Conservation (phyloP, 768 basidiomycete species). For the Lenzites betulinus region DNA sequence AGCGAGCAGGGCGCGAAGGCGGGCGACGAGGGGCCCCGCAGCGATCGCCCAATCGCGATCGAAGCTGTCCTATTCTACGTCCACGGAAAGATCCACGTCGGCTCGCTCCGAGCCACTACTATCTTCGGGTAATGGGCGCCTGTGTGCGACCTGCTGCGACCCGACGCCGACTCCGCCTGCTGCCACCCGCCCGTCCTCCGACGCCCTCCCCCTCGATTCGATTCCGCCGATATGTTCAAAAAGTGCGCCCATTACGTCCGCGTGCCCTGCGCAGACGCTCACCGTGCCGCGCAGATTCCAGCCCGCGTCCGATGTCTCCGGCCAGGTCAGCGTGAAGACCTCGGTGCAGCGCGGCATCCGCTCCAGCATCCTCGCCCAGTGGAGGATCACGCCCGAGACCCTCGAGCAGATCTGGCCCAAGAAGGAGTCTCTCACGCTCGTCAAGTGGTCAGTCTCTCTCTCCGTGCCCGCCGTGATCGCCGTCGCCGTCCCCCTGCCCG, state of each 20-base stretch:
- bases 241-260: constrained; percentile 46
- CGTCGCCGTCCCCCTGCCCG: too few relatives aligned
- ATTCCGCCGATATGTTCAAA: constrained; percentile 62
- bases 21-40: too few relatives aligned
- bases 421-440: constrained; percentile 91
- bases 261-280: neutral
- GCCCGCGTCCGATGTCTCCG: constrained; percentile 78
- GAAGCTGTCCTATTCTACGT: too few relatives aligned
- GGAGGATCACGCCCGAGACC: constrained; percentile 77
- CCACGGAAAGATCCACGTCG: too few relatives aligned
- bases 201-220: neutral
- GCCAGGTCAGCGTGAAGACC: constrained; percentile 89
- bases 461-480: constrained; percentile 5
- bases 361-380: constrained; percentile 74
- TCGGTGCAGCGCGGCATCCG: constrained; percentile 93
- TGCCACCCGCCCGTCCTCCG: neutral
- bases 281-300: constrained; percentile 52
- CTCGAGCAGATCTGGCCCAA: constrained; percentile 97
- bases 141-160: too few relatives aligned
- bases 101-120: too few relatives aligned
- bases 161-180: too few relatives aligned
- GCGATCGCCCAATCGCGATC: too few relatives aligned
- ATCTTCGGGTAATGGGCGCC: too few relatives aligned
- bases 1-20: too few relatives aligned
- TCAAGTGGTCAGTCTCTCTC: constrained; percentile 88